Evolutionary conservation across 2,329 filamentous ascomycete species (phyloP).

Genomic region (Fusarium fujikuroi): DNA sequence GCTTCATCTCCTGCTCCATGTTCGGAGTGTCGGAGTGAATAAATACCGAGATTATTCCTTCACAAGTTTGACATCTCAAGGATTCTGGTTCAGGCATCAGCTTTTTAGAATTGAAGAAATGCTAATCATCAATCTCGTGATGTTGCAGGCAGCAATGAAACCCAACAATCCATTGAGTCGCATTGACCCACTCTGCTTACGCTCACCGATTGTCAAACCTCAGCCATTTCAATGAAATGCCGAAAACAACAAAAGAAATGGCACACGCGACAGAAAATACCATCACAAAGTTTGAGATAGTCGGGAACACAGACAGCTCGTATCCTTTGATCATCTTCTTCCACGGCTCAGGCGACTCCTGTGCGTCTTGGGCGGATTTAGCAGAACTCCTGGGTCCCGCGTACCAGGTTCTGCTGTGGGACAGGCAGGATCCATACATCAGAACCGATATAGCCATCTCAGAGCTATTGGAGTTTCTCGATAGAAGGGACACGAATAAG

Average conservation of each 20-base stretch:
- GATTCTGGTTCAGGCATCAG: neutral
- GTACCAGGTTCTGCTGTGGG: slow-evolving; percentile 29
- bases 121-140: neutral
- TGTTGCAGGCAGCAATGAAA: neutral
- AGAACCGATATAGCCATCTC: neutral
- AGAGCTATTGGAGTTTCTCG: neutral
- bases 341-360: slow-evolving; percentile 37
- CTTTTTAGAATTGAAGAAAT: neutral
- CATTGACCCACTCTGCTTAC: slow-evolving; percentile 6
- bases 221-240: neutral
- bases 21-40: fast-evolving
- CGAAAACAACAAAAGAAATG: neutral
- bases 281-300: neutral
- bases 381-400: neutral
- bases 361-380: slow-evolving; percentile 26
- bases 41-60: neutral
- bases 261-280: neutral
- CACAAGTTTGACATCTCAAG: fast-evolving
- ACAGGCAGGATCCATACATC: slow-evolving; percentile 5
- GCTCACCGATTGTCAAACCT: neutral
- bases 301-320: neutral
- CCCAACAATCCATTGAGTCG: neutral
- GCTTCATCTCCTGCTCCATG: neutral
- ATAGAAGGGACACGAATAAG: no score
- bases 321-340: slow-evolving; percentile 34